Conservation (phyloP, 1,139 yeast genomes). For the Taiozyma sp. region DNA sequence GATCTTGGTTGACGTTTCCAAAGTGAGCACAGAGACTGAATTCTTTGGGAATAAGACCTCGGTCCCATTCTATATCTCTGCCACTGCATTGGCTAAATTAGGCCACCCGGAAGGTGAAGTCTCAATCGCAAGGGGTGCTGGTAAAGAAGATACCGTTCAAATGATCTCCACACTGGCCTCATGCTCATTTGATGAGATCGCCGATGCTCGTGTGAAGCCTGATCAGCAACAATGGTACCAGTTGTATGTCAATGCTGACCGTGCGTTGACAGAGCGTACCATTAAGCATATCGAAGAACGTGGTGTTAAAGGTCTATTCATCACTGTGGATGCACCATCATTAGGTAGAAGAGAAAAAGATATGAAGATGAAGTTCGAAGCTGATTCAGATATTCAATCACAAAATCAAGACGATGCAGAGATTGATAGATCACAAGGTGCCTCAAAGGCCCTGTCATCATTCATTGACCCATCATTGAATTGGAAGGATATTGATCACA, state of each 20-base stretch:
- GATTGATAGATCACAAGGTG: conserved; percentile 71
- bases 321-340: conserved; percentile 89
- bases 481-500: conserved; percentile 43
- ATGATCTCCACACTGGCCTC: conserved; percentile 82
- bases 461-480: conserved; percentile 78
- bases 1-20: conserved; percentile 62
- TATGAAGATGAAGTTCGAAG: conserved; percentile 64
- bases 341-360: conserved; percentile 87
- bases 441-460: conserved; percentile 78
- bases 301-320: conserved; percentile 54
- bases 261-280: conserved; percentile 54
- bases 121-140: conserved; percentile 71
- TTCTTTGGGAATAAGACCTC: conserved; percentile 49
- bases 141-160: conserved; percentile 60
- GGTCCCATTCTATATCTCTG: conserved; percentile 66
- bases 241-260: conserved; percentile 73
- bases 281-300: conserved; percentile 45
- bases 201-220: conserved; percentile 46
- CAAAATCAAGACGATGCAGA: conserved; percentile 41
- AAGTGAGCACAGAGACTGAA: conserved; percentile 49
- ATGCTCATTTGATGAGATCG: conserved; percentile 67
- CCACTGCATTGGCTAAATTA: conserved; percentile 75
- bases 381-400: conserved; percentile 50
- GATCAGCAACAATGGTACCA: conserved; percentile 79
- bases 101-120: conserved; percentile 84